Evolutionary conservation across 2,329 filamentous ascomycete genomes (phyloP).

Genomic region (Colletotrichum sp.): DNA sequence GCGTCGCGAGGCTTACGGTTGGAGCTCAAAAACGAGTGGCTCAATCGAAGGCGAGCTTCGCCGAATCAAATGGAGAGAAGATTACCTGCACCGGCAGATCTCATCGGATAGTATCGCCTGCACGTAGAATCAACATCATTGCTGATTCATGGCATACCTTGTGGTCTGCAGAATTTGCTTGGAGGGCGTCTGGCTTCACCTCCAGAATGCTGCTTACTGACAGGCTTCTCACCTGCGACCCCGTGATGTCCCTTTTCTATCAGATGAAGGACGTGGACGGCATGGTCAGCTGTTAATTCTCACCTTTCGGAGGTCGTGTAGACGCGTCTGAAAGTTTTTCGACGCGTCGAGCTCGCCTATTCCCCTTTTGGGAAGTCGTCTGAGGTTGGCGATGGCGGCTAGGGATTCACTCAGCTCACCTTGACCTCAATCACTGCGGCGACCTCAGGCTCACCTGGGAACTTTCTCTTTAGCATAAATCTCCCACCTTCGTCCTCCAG

Average conservation of each 20-base stretch:
- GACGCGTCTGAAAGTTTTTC: background rate
- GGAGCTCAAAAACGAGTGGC: background rate
- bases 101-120: background rate
- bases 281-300: background rate
- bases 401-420: background rate
- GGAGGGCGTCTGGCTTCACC: background rate
- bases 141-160: background rate
- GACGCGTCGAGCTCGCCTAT: background rate
- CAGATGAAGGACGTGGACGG: background rate
- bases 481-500: no score
- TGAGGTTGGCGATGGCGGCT: background rate
- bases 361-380: background rate
- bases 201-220: background rate
- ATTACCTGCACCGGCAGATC: background rate
- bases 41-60: background rate
- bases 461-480: background rate
- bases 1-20: rapidly evolving
- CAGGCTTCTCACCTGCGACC: background rate
- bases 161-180: background rate
- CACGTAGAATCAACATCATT: background rate
- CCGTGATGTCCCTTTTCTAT: background rate
- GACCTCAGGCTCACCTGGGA: background rate
- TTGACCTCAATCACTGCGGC: background rate
- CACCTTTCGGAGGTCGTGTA: background rate
- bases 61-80: background rate